Evolutionary conservation across 257 asterid species (phyloP).

Genomic region (Osmanthus fragrans): DNA sequence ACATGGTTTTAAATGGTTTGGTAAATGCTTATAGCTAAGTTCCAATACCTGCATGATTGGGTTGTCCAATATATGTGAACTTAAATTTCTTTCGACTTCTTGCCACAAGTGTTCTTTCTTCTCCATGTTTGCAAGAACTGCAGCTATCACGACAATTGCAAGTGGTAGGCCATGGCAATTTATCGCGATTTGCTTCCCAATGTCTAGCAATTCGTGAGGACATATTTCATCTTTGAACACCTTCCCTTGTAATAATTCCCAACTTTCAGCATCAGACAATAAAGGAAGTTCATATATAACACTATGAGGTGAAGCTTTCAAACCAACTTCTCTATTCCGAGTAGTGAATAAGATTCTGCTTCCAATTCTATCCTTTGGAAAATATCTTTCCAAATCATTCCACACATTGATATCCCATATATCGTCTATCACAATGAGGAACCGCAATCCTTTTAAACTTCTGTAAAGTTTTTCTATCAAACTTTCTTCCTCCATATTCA

Average conservation of each 20-base stretch:
- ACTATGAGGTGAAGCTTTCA: neutral
- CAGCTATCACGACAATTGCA: conserved; percentile 1
- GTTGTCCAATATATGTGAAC: neutral
- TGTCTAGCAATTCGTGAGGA: neutral
- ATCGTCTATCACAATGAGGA: conserved; percentile 26
- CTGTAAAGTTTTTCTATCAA: neutral
- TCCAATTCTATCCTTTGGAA: neutral
- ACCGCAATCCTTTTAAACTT: neutral
- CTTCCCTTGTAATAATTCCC: conserved; percentile 2
- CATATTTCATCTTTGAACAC: conserved; percentile 13
- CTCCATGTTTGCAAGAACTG: conserved; percentile 1
- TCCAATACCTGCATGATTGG: neutral
- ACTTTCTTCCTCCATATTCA: neutral
- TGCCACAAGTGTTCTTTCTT: neutral
- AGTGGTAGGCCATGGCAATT: conserved; percentile 19
- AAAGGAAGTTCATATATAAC: neutral
- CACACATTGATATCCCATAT: conserved; percentile 18
- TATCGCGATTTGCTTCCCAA: neutral
- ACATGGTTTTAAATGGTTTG: neutral
- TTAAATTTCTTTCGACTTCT: neutral
- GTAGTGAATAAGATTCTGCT: conserved; percentile 31
- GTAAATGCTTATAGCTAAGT: neutral
- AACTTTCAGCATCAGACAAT: neutral
- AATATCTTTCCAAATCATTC: neutral
- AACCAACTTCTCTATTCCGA: neutral